Conservation (phyloP, 441 rosid species). For the Hura crepitans region DNA sequence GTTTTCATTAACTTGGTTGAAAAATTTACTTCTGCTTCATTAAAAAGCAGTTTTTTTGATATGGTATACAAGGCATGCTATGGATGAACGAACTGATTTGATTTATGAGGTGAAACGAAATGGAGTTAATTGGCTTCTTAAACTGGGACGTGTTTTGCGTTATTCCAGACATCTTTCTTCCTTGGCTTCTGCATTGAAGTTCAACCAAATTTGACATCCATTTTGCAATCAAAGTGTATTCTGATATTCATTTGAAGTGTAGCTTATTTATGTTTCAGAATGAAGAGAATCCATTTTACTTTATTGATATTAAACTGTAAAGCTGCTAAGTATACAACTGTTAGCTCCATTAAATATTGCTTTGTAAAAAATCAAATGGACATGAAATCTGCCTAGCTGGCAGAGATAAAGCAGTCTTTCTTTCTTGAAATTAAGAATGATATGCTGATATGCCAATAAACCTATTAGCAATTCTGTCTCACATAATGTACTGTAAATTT, state of each 20-base stretch:
- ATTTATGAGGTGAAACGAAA: background rate
- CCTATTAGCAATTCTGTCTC: background rate
- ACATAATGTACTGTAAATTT: background rate
- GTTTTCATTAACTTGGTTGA: background rate
- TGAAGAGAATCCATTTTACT: background rate
- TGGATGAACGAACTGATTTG: background rate
- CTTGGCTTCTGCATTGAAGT: background rate
- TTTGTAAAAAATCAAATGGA: background rate
- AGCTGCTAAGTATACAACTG: background rate
- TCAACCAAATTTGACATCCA: background rate
- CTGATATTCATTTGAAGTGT: background rate
- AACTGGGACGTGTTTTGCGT: background rate
- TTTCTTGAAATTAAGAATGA: conserved; percentile 6
- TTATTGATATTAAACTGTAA: no score
- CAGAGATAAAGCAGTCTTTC: background rate
- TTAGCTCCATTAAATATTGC: background rate
- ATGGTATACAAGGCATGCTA: background rate
- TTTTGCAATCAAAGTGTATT: background rate
- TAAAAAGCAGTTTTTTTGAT: background rate
- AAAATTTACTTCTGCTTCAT: background rate
- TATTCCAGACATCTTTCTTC: background rate
- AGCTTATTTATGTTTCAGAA: background rate
- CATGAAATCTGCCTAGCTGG: background rate
- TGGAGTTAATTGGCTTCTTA: background rate
- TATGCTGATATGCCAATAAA: background rate